Conservation (phyloP, 23 red algal species). For the Gracilariopsis chorda region DNA sequence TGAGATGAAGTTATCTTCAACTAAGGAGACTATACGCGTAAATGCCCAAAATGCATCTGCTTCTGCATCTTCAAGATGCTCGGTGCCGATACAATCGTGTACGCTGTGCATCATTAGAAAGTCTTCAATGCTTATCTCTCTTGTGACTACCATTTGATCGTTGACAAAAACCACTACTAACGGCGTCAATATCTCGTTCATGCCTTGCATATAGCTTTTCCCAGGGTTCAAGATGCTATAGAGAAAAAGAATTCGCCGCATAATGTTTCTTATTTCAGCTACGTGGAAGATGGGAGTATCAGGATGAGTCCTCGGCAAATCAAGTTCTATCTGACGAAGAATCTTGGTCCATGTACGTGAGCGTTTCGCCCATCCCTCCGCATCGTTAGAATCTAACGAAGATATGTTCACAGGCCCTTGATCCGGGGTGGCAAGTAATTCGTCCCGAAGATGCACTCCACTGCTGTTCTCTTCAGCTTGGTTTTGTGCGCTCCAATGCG, state of each 20-base stretch:
- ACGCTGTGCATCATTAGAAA: slow-evolving; percentile 6
- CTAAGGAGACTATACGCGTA: slow-evolving; percentile 38
- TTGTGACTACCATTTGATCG: not conserved
- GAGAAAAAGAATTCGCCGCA: slow-evolving; percentile 82
- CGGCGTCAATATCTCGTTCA: slow-evolving; percentile 90
- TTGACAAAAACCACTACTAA: slow-evolving; percentile 80
- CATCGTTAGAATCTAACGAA: not conserved
- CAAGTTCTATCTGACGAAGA: slow-evolving; percentile 83
- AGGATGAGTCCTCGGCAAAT: slow-evolving; percentile 88
- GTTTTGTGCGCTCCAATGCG: not conserved
- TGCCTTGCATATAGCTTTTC: slow-evolving; percentile 94
- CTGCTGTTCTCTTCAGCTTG: not conserved
- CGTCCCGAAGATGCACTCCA: not conserved
- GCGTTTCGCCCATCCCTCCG: not conserved
- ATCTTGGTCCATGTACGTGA: not conserved
- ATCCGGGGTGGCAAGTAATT: not conserved
- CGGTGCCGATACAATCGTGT: not conserved
- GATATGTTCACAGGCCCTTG: not conserved
- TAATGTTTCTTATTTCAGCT: slow-evolving; percentile 20
- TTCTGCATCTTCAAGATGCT: slow-evolving; percentile 59
- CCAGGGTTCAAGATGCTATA: slow-evolving; percentile 83
- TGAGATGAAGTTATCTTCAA: slow-evolving; percentile 90
- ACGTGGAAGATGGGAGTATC: slow-evolving; percentile 73
- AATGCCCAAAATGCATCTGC: slow-evolving; percentile 96
- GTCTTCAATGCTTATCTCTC: not conserved